phyloP scores from a whole-genome alignment of 306 rosid genomes.

The Vicia sativa region DNA sequence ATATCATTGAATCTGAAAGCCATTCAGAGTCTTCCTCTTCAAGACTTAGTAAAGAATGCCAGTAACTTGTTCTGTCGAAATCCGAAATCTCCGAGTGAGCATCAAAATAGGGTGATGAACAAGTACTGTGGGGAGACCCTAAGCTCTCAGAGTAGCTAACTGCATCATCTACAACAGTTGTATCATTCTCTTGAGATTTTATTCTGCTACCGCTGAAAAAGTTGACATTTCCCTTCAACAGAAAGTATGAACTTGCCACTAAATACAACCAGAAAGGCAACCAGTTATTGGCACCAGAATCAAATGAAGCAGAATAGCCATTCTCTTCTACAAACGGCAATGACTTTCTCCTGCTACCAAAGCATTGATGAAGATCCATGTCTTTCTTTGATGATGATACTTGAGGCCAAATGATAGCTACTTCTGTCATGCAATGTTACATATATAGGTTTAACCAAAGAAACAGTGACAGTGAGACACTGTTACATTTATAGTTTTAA shows the following conservation, averaged over 20 bases:
- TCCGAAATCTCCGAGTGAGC: conserved; percentile 32
- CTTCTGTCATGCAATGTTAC: conserved; percentile 40
- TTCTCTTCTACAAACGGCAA: conserved; percentile 19
- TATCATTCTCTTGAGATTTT: conserved; percentile 5
- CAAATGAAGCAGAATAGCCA: conserved; percentile 23
- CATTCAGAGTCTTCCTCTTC: conserved; percentile 49
- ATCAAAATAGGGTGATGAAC: conserved; percentile 25
- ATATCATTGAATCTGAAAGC: conserved; percentile 43
- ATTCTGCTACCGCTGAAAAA: background rate
- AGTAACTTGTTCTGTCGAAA: conserved; percentile 39
- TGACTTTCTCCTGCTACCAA: background rate
- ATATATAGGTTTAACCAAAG: conserved; percentile 26
- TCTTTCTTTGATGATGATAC: conserved; percentile 1
- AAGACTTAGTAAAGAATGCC: conserved; percentile 49
- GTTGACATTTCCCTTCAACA: conserved; percentile 16
- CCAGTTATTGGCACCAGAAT: conserved; percentile 16
- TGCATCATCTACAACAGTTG: conserved; percentile 8
- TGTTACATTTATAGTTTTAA: conserved; percentile 39
- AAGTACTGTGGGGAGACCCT: background rate
- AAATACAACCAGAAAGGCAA: conserved; percentile 43
- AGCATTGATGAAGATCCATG: conserved; percentile 21
- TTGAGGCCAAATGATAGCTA: conserved; percentile 14
- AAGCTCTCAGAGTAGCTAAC: conserved; percentile 21
- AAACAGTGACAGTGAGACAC: conserved; percentile 22
- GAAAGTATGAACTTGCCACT: conserved; percentile 35